Evolutionary conservation across 2,329 filamentous ascomycete genomes (phyloP).

Genomic region (Ascochyta koolunga): DNA sequence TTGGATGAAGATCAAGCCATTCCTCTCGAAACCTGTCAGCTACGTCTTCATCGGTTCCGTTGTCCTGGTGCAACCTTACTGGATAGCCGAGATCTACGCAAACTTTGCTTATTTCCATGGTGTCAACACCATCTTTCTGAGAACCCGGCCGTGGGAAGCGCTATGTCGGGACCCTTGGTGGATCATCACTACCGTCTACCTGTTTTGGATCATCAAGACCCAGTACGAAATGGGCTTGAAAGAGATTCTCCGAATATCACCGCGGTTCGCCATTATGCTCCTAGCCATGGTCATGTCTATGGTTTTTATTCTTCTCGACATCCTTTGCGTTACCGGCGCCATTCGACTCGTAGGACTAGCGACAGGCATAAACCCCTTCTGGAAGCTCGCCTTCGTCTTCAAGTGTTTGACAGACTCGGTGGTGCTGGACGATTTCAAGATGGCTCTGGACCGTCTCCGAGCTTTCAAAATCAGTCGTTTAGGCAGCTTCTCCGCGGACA

Average conservation of each 20-base stretch:
- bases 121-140: conserved; percentile 59
- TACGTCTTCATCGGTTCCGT: conserved; percentile 65
- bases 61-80: conserved; percentile 66
- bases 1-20: conserved; percentile 70
- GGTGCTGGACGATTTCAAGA: conserved; percentile 72
- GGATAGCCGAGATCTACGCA: conserved; percentile 68
- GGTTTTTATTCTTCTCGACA: conserved; percentile 66
- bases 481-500: conserved; percentile 46
- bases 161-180: conserved; percentile 71
- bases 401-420: conserved; percentile 72
- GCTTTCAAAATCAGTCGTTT: conserved; percentile 52
- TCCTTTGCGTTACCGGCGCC: conserved; percentile 62
- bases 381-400: conserved; percentile 69
- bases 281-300: conserved; percentile 66
- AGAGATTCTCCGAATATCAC: conserved; percentile 65
- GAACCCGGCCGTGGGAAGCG: conserved; percentile 65
- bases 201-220: conserved; percentile 68
- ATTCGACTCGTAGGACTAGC: conserved; percentile 47
- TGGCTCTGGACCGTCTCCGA: conserved; percentile 56
- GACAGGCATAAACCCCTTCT: conserved; percentile 69
- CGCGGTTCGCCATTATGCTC: conserved; percentile 69
- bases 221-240: conserved; percentile 64
- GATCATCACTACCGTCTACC: conserved; percentile 65
- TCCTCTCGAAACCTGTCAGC: conserved; percentile 58
- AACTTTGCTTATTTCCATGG: conserved; percentile 70